These are phyloP conservation scores for Pseudopithomyces maydicus DNA, from an alignment of 2,329 filamentous ascomycete species.

Conservation along the genomic window DNA sequence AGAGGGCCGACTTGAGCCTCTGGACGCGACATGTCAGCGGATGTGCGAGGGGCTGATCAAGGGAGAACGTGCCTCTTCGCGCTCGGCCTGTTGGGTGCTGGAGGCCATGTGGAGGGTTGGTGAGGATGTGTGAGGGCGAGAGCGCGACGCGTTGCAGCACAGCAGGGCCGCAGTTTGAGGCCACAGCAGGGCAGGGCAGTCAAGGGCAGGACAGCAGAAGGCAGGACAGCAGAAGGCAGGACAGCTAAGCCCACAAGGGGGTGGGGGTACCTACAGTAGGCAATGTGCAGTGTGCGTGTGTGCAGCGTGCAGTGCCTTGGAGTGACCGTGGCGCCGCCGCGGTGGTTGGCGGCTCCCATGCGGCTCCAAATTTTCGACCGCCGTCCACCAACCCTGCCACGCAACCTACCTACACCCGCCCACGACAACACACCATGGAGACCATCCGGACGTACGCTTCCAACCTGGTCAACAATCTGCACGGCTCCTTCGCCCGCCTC, in stretches of 20 bases:
- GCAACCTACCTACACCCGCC: background rate
- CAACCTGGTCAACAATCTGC: slow-evolving; percentile 49
- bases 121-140: background rate
- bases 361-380: no score
- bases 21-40: slow-evolving; percentile 43
- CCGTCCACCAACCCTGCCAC: no score
- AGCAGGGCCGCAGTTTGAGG: no score
- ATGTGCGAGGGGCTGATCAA: background rate
- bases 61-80: slow-evolving; percentile 34
- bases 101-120: slow-evolving; percentile 27
- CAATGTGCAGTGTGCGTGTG: no score
- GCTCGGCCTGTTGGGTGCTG: slow-evolving; percentile 27
- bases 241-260: no score
- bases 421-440: background rate
- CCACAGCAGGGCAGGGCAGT: no score
- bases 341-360: no score
- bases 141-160: background rate
- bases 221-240: no score
- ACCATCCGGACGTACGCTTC: slow-evolving; percentile 32
- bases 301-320: no score
- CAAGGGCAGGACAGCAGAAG: no score
- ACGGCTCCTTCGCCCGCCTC: slow-evolving; percentile 50
- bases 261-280: no score
- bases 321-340: no score
- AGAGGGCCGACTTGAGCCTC: slow-evolving; percentile 50